Percentiles rank a stretch among this genome's conserved stretches.
These are phyloP conservation scores for Syzygium syzygioides DNA, from an alignment of 441 rosid species.

Conservation along the genomic window DNA sequence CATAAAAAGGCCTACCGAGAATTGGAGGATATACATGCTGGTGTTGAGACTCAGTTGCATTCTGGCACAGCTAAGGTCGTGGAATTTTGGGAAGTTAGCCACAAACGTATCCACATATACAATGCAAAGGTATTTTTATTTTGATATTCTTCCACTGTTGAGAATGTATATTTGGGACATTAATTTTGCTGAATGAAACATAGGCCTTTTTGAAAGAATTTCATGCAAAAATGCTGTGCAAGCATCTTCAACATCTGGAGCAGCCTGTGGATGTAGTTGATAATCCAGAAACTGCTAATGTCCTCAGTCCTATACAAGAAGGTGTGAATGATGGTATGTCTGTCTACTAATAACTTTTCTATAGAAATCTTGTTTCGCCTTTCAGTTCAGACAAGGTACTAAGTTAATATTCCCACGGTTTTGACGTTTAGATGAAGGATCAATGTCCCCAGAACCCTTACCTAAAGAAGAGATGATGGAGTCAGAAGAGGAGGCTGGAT, in stretches of 20 bases:
- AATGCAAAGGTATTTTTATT: constrained; percentile 65
- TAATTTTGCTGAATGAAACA: constrained; percentile 15
- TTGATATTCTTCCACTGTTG: constrained; percentile 1
- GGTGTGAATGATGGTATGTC: constrained; percentile 45
- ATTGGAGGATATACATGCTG: constrained; percentile 50
- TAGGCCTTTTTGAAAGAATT: constrained; percentile 91
- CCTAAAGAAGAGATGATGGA: constrained; percentile 39
- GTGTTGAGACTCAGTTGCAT: constrained; percentile 73
- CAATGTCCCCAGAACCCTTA: constrained; percentile 57
- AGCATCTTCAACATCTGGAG: constrained; percentile 70
- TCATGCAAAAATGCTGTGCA: constrained; percentile 73
- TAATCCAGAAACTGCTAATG: constrained; percentile 30
- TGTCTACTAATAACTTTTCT: neutral
- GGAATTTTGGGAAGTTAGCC: constrained; percentile 90
- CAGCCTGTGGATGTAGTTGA: constrained; percentile 46
- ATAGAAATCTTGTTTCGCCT: neutral
- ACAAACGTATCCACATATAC: constrained; percentile 75
- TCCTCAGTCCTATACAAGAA: constrained; percentile 32
- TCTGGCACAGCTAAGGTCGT: constrained; percentile 89
- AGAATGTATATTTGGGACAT: constrained; percentile 5
- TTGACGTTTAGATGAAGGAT: constrained; percentile 34
- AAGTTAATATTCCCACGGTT: neutral
- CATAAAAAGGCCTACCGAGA: constrained; percentile 71
- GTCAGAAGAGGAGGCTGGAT: constrained; percentile 68
- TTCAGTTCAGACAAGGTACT: neutral